Base-by-base conservation (phyloP, 2,329 filamentous ascomycete species). In the Bipolaris cookei region DNA sequence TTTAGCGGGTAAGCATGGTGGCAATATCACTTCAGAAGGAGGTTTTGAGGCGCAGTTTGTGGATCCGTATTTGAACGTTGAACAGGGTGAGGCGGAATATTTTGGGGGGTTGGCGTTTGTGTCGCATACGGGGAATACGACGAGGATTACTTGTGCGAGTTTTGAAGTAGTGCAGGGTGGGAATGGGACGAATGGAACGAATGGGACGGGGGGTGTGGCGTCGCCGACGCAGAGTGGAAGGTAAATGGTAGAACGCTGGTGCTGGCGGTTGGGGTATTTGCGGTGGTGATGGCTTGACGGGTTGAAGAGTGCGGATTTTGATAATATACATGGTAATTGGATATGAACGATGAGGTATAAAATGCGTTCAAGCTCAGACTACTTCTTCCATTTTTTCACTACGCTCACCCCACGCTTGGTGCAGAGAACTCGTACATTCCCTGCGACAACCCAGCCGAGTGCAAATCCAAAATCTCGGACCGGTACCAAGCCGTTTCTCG, bases 111-210 rank as follows among this genome's bases (percentile, higher is more conserved):
- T 79, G 52, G 81, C 79, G 35, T 71, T 86, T 58, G 83, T 86
- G 35, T 65, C 86, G 39, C 83, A 86, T 64, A 77, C 70, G 37
- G 70, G 76, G 14, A 82, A 85, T 67, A 79, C 77, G 30, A 81
- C 79, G 11, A 77, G 81, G 54, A 72, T 86, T 61, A 81, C 81
- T 25, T 86, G 84, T 73, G 83, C 81, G 47, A 85, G 84, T 66
- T 84, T 86, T 63, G 71, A 69, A 49, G 54, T 56, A 25, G 48
- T 64, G 2, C 2, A 23, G 6, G 41, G 39, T 32, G 59, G 54
- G 0, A 66, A 63, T 34, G 56, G 48, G 3, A 65, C 61, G 6
- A 34, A 20, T 18, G 48, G n/a, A 16, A 48, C 34, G 14, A 56
- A 56, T 42, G 43, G 35, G 10, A 53, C 54, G 7, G 28, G 16